Evolutionary conservation across 1,139 yeast genomes (phyloP), one percentile per base, ranked within the genome.

Genomic region (Oligophagozyma castellii): DNA sequence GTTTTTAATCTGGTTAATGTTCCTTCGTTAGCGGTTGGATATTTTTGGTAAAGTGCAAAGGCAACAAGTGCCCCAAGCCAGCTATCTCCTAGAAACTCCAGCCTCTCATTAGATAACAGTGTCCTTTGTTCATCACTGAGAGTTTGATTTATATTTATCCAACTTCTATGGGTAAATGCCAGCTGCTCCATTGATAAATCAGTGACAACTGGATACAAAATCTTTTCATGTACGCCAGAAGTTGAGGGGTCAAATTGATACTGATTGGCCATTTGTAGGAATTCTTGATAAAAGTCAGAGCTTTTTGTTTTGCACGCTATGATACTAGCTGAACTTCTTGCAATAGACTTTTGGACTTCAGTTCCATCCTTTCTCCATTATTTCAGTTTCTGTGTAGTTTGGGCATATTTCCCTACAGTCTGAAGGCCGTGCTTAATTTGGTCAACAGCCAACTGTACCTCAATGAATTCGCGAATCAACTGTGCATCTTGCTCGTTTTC

Each of bases 51-150:
- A 12, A 80, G 59, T 25, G 78, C 61, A 31, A 68, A 58, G 0
- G 94, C 73, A 13, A 78, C 72, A 29, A 74, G 57, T 36, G 67
- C 69, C 46, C 81, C 79, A 36, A 84, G 58, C 28, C 81, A 67
- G 2, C 95, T 74, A 55, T 86, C 95, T 12, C 95, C 96, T 20
- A 81, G 56, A 46, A 81, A 86, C 52, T 86, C 96, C 22, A 84
- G 61, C 29, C 95, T 62, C 56, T 86, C 95, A 51, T 84, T 81
- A 44, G 35, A 28, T 30, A 37, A 33, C 3, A 31, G 23, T 4
- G 31, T 38, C 29, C 29, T 38, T 21, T 36, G 33, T 6, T 26
- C 21, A 19, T 36, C 37, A 5, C 40, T 31, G 13, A 36, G 24
- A 15, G 33, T 28, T 6, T 24, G 24, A 16, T 30, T 34, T 37